Evolutionary conservation across 1,284 basidiomycete species (phyloP).

Genomic region (Marasmius fiardii): DNA sequence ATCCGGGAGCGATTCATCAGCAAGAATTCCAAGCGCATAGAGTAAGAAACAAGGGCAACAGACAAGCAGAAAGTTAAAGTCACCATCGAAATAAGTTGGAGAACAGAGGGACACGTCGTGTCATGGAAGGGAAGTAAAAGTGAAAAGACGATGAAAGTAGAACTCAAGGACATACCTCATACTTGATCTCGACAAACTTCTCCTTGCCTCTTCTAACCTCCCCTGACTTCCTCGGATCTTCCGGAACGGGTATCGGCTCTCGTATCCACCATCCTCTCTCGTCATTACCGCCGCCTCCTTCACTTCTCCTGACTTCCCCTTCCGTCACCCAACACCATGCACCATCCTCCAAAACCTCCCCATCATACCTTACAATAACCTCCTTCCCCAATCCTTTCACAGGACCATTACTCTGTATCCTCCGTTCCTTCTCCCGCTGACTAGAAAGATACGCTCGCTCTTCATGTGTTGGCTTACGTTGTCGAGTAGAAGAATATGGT

Average conservation of each 20-base stretch:
- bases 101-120: no score
- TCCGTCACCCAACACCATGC: conserved; percentile 17
- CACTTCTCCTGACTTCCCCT: background rate
- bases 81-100: no score
- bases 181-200: conserved; percentile 48
- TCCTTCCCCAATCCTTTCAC: conserved; percentile 61
- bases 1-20: background rate
- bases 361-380: conserved; percentile 51
- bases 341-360: conserved; percentile 51
- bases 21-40: background rate
- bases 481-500: background rate
- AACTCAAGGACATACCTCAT: conserved; percentile 51
- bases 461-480: background rate
- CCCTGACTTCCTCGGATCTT: conserved; percentile 48
- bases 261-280: conserved; percentile 13
- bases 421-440: conserved; percentile 41
- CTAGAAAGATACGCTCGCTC: conserved; percentile 39
- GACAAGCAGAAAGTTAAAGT: no score
- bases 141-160: conserved; percentile 9
- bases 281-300: background rate
- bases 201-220: conserved; percentile 22
- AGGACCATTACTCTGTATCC: conserved; percentile 40
- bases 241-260: conserved; percentile 9
- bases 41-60: background rate
- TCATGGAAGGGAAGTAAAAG: no score